phyloP scores from a whole-genome alignment of 352 stramenopile species.

The Pythium dissimile region DNA sequence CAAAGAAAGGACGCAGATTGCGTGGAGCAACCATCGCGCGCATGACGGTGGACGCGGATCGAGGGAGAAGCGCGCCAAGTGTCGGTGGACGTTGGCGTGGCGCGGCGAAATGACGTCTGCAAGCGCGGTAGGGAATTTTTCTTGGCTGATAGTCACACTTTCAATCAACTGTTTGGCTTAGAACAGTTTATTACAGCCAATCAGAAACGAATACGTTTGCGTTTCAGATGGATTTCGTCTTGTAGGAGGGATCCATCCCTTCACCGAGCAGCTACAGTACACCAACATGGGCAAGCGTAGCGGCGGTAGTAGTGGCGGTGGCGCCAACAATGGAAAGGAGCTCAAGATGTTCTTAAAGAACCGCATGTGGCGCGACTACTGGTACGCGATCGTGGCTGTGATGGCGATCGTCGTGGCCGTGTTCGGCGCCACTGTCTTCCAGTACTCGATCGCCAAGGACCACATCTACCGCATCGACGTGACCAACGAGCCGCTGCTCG shows the following conservation, averaged over 20 bases:
- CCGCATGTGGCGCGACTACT: slow-evolving; percentile 80
- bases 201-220: slow-evolving; percentile 12
- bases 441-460: slow-evolving; percentile 57
- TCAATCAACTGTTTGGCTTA: neutral
- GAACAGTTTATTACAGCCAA: slow-evolving; percentile 13
- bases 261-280: too few species aligned
- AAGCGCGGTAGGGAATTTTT: too few species aligned
- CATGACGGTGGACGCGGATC: neutral
- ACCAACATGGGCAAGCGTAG: slow-evolving; percentile 41
- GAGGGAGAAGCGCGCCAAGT: too few species aligned
- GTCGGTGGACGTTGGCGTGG: too few species aligned
- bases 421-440: slow-evolving; percentile 59
- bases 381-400: slow-evolving; percentile 49
- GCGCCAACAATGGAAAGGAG: slow-evolving; percentile 59
- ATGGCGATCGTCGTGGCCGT: slow-evolving; percentile 48
- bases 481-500: slow-evolving; percentile 43
- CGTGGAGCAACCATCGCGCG: neutral
- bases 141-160: neutral
- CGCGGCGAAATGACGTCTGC: too few species aligned
- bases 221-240: too few species aligned
- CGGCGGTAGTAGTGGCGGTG: slow-evolving; percentile 25
- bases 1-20: neutral
- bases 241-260: too few species aligned
- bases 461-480: slow-evolving; percentile 68
- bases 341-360: slow-evolving; percentile 84